Conservation (phyloP, 352 stramenopile genomes). For the Halophytophthora polymorphica region DNA sequence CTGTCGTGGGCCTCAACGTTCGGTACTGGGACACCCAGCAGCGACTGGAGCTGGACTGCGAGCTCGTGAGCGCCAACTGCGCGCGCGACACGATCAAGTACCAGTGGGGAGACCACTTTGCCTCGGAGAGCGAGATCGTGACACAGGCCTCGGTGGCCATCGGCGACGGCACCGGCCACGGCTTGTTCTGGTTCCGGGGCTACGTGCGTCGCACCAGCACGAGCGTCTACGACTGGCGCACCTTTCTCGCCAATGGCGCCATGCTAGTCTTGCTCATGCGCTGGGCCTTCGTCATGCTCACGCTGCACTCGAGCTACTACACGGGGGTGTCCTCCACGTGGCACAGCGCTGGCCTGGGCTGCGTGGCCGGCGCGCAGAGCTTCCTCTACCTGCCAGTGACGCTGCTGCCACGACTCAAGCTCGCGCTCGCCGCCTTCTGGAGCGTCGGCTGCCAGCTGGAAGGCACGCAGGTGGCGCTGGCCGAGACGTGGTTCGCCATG, state of each 20-base stretch:
- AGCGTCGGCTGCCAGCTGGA: slow-evolving; percentile 20
- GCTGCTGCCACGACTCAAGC: slow-evolving; percentile 18
- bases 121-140: background rate
- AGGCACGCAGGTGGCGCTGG: slow-evolving; percentile 14
- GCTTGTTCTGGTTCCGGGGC: slow-evolving; percentile 2
- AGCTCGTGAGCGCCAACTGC: background rate
- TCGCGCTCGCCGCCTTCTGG: slow-evolving; percentile 25
- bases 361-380: slow-evolving; percentile 9
- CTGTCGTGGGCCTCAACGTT: background rate
- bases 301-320: background rate
- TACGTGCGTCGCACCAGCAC: background rate
- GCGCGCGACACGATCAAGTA: background rate
- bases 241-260: slow-evolving; percentile 5
- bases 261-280: slow-evolving; percentile 1
- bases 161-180: slow-evolving; percentile 3
- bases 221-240: slow-evolving; percentile 1
- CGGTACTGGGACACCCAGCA: background rate
- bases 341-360: slow-evolving; percentile 7
- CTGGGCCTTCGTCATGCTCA: slow-evolving; percentile 4
- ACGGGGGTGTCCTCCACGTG: background rate
- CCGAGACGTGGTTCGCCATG: slow-evolving; percentile 29
- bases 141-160: background rate
- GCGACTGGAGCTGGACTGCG: background rate
- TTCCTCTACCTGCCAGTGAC: slow-evolving; percentile 17
- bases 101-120: background rate